Percentiles rank a stretch among this genome's conserved stretches.
phyloP scores from a whole-genome alignment of 1,139 yeast genomes.

The Scheffersomyces lignicola region DNA sequence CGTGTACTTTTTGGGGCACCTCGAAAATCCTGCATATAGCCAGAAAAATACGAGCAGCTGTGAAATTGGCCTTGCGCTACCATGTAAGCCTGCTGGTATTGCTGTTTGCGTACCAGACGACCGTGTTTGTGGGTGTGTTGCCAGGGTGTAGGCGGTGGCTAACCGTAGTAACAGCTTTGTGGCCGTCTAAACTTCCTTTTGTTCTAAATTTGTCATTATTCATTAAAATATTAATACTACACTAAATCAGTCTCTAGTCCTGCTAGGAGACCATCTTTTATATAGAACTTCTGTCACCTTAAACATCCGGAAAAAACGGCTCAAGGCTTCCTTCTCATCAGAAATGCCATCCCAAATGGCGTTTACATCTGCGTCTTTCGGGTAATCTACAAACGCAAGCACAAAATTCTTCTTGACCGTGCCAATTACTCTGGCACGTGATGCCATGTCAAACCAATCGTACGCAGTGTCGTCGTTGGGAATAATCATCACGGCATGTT shows the following conservation, averaged over 20 bases:
- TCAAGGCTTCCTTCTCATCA: conserved; percentile 19
- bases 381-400: conserved; percentile 62
- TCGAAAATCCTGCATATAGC: conserved; percentile 1
- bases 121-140: no score
- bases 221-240: not conserved
- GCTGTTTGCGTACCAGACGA: no score
- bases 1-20: no score
- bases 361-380: conserved; percentile 32
- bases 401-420: conserved; percentile 83
- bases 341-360: conserved; percentile 8
- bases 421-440: conserved; percentile 77
- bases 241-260: conserved; percentile 63
- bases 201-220: conserved; percentile 11
- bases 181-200: not conserved
- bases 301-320: conserved; percentile 38
- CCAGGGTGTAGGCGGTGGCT: not conserved
- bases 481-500: conserved; percentile 63
- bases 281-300: conserved; percentile 65
- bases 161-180: conserved; percentile 3
- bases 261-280: conserved; percentile 81
- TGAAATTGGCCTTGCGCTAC: no score
- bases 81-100: no score
- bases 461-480: conserved; percentile 32
- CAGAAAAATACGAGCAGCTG: no score
- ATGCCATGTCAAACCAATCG: conserved; percentile 64